A percentile compares a stretch with the other conserved stretches of the same genome.
phyloP scores from a whole-genome alignment of 495 filamentous ascomycete species.

The Talaromyces nanjingensis region DNA sequence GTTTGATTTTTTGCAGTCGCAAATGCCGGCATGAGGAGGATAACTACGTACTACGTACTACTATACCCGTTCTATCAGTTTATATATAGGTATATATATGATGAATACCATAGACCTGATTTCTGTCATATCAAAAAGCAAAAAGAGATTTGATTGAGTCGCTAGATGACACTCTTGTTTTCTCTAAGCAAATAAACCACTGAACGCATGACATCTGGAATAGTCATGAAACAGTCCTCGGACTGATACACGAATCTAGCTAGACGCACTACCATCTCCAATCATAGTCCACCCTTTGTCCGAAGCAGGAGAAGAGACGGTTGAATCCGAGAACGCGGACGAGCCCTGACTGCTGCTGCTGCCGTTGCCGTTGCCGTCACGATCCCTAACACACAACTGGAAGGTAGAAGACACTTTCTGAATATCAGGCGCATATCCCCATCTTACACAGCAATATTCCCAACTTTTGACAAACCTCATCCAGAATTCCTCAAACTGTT shows the following conservation, averaged over 20 bases:
- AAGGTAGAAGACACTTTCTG: no score
- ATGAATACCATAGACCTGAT: background rate
- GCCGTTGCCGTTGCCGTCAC: background rate
- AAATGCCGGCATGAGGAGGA: constrained; percentile 34
- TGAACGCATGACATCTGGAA: no score
- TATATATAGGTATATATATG: background rate
- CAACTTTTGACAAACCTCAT: background rate
- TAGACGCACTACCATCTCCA: background rate
- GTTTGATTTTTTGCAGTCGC: constrained; percentile 43
- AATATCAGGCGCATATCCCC: no score
- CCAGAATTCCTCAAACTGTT: background rate
- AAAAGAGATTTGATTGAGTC: background rate
- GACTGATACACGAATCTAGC: background rate
- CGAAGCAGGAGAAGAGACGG: background rate
- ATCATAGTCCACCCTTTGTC: background rate
- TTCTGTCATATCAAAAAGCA: background rate
- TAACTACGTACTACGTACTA: background rate
- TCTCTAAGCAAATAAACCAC: background rate
- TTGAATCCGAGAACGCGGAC: background rate
- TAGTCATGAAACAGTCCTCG: no score
- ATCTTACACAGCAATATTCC: no score
- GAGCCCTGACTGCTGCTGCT: background rate
- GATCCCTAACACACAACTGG: background rate
- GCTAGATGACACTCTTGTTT: background rate
- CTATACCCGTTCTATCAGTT: background rate